phyloP scores from a whole-genome alignment of 2,329 filamentous ascomycete genomes.

The Fusarium sp. region DNA sequence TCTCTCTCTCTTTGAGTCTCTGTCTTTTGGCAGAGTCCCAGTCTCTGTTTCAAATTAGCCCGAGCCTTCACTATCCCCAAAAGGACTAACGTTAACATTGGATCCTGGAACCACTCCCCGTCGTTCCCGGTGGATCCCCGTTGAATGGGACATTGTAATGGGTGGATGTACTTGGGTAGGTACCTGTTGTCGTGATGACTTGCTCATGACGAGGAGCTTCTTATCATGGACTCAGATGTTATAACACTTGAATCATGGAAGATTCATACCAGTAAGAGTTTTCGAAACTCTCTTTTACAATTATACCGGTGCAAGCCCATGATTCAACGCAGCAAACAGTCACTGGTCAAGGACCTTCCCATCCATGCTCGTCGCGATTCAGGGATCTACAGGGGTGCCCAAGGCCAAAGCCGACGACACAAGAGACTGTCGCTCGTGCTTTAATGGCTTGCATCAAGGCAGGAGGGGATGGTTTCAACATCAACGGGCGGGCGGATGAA shows the following conservation, averaged over 20 bases:
- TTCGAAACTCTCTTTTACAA: conserved; percentile 25
- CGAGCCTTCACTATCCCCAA: conserved; percentile 30
- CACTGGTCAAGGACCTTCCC: conserved; percentile 25
- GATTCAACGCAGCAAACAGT: not conserved
- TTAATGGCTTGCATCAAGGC: conserved; percentile 11
- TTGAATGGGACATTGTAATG: not conserved
- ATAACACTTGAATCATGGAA: conserved; percentile 17
- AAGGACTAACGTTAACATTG: conserved; percentile 16
- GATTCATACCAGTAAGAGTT: too few species aligned
- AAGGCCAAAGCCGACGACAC: conserved; percentile 2
- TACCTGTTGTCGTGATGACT: not conserved
- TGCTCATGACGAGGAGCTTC: conserved; percentile 2
- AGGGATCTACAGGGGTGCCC: conserved; percentile 35
- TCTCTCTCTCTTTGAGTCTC: not conserved
- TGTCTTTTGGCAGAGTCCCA: not conserved
- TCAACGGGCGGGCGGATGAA: not conserved
- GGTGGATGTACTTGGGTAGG: not conserved
- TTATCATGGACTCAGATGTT: not conserved
- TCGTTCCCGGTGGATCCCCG: conserved; percentile 22
- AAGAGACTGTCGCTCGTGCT: conserved; percentile 2
- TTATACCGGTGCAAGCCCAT: not conserved
- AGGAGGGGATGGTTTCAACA: conserved; percentile 4
- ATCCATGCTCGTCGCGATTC: conserved; percentile 26
- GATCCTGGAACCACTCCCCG: conserved; percentile 19
- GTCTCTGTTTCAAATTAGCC: conserved; percentile 46